Conservation (phyloP, 805 yeast species). For the Starmerella vitae region DNA sequence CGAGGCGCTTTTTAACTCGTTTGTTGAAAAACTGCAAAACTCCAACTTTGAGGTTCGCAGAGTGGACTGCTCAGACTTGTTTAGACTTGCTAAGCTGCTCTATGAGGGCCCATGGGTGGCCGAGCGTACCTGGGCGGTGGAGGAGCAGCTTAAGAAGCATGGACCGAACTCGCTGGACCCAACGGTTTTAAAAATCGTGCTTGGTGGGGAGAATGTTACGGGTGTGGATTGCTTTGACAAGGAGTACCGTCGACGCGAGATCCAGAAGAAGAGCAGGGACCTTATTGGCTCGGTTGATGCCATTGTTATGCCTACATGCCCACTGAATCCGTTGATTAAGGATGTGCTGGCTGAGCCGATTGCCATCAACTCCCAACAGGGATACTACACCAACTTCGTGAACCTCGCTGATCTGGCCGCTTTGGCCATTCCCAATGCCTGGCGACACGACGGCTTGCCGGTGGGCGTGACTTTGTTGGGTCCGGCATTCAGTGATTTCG, state of each 20-base stretch:
- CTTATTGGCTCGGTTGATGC: conserved; percentile 51
- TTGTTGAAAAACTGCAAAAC: conserved; percentile 39
- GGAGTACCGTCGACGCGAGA: conserved; percentile 77
- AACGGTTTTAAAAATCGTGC: conserved; percentile 61
- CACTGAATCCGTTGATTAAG: conserved; percentile 72
- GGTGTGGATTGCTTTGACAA: conserved; percentile 76
- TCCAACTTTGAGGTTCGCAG: conserved; percentile 50
- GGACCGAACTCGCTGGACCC: conserved; percentile 65
- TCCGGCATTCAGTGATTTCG: conserved; percentile 73
- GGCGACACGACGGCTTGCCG: conserved; percentile 76
- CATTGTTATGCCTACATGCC: conserved; percentile 84
- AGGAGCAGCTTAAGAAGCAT: conserved; percentile 55
- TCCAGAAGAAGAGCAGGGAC: conserved; percentile 49
- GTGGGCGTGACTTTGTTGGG: conserved; percentile 81
- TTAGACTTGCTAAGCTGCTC: conserved; percentile 71
- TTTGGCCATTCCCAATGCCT: conserved; percentile 81
- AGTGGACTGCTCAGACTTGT: conserved; percentile 59
- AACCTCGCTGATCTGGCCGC: conserved; percentile 90
- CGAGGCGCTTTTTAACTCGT: conserved; percentile 49
- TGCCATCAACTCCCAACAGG: conserved; percentile 74
- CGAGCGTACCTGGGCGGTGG: conserved; percentile 76
- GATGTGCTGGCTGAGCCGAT: conserved; percentile 69
- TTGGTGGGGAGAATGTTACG: conserved; percentile 59
- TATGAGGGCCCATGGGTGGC: conserved; percentile 99
- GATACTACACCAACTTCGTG: conserved; percentile 96